Conservation (phyloP, 140 eudicot species). For the Anethum foeniculum region DNA sequence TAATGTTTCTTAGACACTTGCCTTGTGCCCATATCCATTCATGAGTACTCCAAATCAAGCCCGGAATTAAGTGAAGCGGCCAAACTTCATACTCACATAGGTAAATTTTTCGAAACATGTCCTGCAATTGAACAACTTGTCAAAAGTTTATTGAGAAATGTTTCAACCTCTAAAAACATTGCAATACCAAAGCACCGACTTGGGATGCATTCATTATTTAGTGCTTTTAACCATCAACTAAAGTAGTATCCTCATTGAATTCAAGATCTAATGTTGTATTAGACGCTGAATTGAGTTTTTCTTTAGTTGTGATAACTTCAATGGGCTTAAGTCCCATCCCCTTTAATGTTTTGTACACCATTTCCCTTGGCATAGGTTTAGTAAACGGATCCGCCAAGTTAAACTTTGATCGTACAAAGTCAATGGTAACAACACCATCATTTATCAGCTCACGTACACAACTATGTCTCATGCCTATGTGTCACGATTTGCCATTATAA, state of each 20-base stretch:
- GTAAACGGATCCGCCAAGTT: neutral
- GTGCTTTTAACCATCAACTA: neutral
- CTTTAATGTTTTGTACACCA: neutral
- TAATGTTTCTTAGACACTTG: neutral
- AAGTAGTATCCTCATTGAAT: constrained; percentile 1
- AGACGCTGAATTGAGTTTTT: neutral
- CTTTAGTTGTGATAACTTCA: neutral
- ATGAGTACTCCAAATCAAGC: neutral
- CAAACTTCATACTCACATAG: no score
- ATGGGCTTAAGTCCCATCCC: neutral
- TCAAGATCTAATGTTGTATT: neutral
- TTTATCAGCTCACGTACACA: neutral
- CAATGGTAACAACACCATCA: neutral
- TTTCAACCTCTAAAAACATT: neutral
- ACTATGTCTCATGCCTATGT: neutral
- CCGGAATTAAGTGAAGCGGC: neutral
- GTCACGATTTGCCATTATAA: neutral
- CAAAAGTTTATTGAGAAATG: neutral
- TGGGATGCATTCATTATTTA: neutral
- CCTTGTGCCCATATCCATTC: neutral
- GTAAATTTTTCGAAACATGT: neutral
- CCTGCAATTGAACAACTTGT: neutral
- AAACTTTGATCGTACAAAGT: neutral
- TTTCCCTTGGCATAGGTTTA: neutral
- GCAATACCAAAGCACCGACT: neutral